A percentile compares a stretch with the other conserved stretches of the same genome.
phyloP scores from a whole-genome alignment of 2,329 filamentous ascomycete species.

The Monosporascus sp. region DNA sequence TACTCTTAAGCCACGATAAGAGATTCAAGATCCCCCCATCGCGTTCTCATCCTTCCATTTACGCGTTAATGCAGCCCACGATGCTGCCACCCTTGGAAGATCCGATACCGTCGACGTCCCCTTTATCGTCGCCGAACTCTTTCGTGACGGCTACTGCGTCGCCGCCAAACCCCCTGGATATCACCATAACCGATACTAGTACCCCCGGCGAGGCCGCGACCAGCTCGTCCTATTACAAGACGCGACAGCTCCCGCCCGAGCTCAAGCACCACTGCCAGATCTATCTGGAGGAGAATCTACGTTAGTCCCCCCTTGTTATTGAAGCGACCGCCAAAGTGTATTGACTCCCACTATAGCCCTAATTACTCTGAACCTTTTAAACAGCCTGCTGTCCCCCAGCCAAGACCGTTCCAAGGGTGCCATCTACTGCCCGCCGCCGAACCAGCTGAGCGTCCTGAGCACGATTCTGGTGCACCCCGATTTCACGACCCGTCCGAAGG shows the following conservation, averaged over 20 bases:
- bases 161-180: constrained; percentile 7
- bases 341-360: constrained; percentile 34
- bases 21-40: too few relatives aligned
- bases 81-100: constrained; percentile 11
- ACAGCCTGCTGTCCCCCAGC: constrained; percentile 55
- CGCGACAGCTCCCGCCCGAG: constrained; percentile 54
- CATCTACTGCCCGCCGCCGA: constrained; percentile 61
- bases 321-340: constrained; percentile 7
- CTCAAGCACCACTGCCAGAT: constrained; percentile 63
- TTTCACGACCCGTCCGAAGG: constrained; percentile 67
- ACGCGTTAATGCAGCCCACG: background rate
- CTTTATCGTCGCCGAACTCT: constrained; percentile 17
- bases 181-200: constrained; percentile 13
- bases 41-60: too few relatives aligned
- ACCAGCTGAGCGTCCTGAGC: constrained; percentile 70
- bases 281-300: constrained; percentile 70
- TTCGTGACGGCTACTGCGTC: constrained; percentile 19
- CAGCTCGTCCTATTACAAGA: constrained; percentile 43
- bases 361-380: constrained; percentile 59
- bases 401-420: constrained; percentile 24
- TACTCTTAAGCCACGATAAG: too few relatives aligned
- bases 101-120: constrained; percentile 7
- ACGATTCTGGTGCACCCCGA: constrained; percentile 79
- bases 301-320: constrained; percentile 33
- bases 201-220: constrained; percentile 11